Percentiles rank a stretch among this genome's conserved stretches.
These are phyloP conservation scores for Malania oleifera DNA, from an alignment of 164 flowering plant species.

Conservation along the genomic window DNA sequence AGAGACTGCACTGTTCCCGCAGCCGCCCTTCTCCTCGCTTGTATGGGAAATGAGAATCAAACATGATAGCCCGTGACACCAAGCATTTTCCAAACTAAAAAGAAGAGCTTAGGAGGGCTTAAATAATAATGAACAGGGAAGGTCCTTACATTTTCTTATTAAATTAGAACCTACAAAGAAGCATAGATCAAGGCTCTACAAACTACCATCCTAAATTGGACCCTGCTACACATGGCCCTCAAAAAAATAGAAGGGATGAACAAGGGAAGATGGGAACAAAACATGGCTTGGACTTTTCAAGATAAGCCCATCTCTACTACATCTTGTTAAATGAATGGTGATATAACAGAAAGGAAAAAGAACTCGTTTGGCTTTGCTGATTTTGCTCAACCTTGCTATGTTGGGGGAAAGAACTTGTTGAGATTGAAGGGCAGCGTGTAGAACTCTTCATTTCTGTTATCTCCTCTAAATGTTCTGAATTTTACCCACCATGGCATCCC, in stretches of 20 bases:
- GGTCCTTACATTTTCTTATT: neutral
- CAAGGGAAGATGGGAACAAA: slow-evolving; percentile 3
- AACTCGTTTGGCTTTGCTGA: neutral
- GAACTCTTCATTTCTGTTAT: slow-evolving; percentile 94
- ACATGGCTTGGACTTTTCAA: neutral
- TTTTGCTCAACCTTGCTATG: slow-evolving; percentile 24
- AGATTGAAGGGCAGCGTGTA: slow-evolving; percentile 95
- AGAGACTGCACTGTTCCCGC: too few species aligned
- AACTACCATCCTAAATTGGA: slow-evolving; percentile 13
- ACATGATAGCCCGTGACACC: too few species aligned
- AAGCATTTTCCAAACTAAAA: too few species aligned
- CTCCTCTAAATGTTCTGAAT: slow-evolving; percentile 91
- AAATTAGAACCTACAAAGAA: slow-evolving; percentile 8
- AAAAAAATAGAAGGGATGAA: slow-evolving; percentile 14
- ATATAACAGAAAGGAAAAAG: too few species aligned
- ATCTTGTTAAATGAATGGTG: slow-evolving; percentile 2
- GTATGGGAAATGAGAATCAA: too few species aligned
- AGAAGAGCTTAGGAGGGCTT: too few species aligned
- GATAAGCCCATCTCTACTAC: neutral
- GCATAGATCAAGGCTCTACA: slow-evolving; percentile 18
- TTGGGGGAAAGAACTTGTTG: slow-evolving; percentile 91
- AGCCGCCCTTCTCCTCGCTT: too few species aligned
- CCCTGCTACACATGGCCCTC: slow-evolving; percentile 18
- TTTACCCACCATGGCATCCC: slow-evolving; percentile 99
- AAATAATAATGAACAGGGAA: neutral